A percentile compares a stretch with the other conserved stretches of the same genome.
Conservation (phyloP, 192 early-diverging fungal species). For the Geranomyces variabilis region DNA sequence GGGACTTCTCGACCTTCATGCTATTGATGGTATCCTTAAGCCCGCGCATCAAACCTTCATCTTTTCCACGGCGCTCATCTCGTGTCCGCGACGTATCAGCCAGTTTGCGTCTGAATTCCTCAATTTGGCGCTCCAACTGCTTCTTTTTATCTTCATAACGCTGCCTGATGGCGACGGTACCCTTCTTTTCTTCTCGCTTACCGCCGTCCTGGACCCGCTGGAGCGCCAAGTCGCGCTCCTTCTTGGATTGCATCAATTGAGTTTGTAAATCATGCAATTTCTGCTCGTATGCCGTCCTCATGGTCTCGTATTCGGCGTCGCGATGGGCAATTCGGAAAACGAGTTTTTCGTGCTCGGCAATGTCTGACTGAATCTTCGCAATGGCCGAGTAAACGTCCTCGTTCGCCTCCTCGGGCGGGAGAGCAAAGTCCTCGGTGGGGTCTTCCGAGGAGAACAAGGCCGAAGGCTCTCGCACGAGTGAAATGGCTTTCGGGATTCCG, state of each 20-base stretch:
- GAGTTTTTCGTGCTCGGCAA: constrained; percentile 53
- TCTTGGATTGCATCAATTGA: constrained; percentile 55
- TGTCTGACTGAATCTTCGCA: constrained; percentile 53
- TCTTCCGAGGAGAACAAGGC: background rate
- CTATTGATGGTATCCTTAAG: constrained; percentile 70
- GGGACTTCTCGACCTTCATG: constrained; percentile 66
- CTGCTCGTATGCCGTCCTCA: constrained; percentile 66
- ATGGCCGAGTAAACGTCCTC: constrained; percentile 48
- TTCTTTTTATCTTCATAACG: constrained; percentile 49
- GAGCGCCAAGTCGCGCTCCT: constrained; percentile 68
- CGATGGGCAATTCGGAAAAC: constrained; percentile 41
- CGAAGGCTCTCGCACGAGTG: constrained; percentile 17
- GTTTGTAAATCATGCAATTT: constrained; percentile 65
- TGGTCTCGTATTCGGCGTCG: constrained; percentile 51
- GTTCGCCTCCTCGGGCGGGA: background rate
- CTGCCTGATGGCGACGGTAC: constrained; percentile 37
- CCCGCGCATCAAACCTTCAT: constrained; percentile 64
- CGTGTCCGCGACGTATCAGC: constrained; percentile 34
- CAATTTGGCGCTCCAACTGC: constrained; percentile 50
- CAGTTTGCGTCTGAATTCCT: constrained; percentile 43
- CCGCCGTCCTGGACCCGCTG: constrained; percentile 50
- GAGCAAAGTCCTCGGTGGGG: background rate
- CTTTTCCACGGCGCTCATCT: constrained; percentile 31
- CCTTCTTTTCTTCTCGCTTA: constrained; percentile 42
- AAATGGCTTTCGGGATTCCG: constrained; percentile 12